These are phyloP conservation scores for Penicillium crustosum DNA, from an alignment of 2,329 filamentous ascomycete genomes.

Conservation along the genomic window DNA sequence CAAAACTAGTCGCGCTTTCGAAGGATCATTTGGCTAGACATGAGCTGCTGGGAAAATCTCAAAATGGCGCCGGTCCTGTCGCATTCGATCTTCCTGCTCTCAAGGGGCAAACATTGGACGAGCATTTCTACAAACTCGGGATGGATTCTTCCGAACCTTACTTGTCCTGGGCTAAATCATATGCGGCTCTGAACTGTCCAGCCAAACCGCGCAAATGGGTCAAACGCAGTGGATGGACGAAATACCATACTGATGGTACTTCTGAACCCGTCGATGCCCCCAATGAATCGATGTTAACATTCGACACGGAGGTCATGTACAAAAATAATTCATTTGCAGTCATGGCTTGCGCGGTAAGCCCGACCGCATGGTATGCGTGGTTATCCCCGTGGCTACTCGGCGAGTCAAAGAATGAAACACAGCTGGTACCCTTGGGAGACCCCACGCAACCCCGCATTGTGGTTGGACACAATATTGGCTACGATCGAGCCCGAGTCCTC, in stretches of 20 bases:
- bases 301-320: slow-evolving; percentile 97
- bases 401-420: slow-evolving; percentile 72
- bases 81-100: slow-evolving; percentile 81
- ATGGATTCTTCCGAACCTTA: slow-evolving; percentile 85
- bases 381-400: slow-evolving; percentile 90
- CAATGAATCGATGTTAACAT: slow-evolving; percentile 78
- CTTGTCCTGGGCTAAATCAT: slow-evolving; percentile 70
- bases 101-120: slow-evolving; percentile 78
- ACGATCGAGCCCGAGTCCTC: slow-evolving; percentile 80
- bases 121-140: slow-evolving; percentile 89
- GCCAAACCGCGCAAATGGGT: slow-evolving; percentile 71
- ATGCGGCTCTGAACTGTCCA: slow-evolving; percentile 61
- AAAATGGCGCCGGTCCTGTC: slow-evolving; percentile 71
- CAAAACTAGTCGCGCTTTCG: slow-evolving; percentile 75
- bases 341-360: slow-evolving; percentile 91
- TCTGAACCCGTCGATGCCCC: slow-evolving; percentile 74
- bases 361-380: slow-evolving; percentile 95
- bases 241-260: slow-evolving; percentile 74
- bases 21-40: slow-evolving; percentile 80
- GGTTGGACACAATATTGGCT: slow-evolving; percentile 93
- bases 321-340: slow-evolving; percentile 89
- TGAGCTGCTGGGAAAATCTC: slow-evolving; percentile 86
- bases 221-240: slow-evolving; percentile 85
- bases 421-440: slow-evolving; percentile 85
- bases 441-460: slow-evolving; percentile 70